These are phyloP conservation scores for Picea abies DNA, from an alignment of 83 land plant genomes.

Conservation along the genomic window DNA sequence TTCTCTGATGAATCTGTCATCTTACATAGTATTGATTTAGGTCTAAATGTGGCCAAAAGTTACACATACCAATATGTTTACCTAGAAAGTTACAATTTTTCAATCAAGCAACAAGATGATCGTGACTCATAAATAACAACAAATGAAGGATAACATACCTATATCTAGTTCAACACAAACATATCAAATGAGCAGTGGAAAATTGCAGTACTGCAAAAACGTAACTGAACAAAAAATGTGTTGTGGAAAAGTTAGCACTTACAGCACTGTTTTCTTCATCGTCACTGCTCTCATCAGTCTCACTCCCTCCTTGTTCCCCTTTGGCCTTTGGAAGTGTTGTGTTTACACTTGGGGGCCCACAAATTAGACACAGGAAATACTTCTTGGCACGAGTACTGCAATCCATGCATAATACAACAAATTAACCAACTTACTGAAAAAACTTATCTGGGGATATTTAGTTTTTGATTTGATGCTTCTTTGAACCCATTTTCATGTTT, in stretches of 20 bases:
- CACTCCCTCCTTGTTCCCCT: constrained; percentile 78
- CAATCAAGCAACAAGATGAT: background rate
- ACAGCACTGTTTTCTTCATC: constrained; percentile 68
- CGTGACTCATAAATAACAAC: background rate
- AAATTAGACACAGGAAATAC: constrained; percentile 88
- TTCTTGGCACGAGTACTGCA: constrained; percentile 90
- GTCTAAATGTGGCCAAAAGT: background rate
- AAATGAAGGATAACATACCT: background rate
- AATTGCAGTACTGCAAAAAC: background rate
- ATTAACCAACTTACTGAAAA: background rate
- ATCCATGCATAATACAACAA: background rate
- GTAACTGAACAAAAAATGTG: background rate
- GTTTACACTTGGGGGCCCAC: constrained; percentile 85
- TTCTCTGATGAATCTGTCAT: background rate
- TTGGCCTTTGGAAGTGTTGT: constrained; percentile 72
- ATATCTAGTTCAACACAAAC: background rate
- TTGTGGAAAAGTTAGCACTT: constrained; percentile 26
- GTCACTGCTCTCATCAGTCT: constrained; percentile 64
- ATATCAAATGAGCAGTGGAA: background rate
- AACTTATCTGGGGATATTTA: too few relatives aligned
- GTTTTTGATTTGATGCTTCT: background rate
- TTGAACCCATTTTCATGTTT: background rate
- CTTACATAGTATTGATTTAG: background rate
- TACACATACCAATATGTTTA: background rate
- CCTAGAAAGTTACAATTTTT: background rate